Evolutionary conservation across 2,329 filamentous ascomycete genomes (phyloP).

Genomic region (Esteya vermicola): DNA sequence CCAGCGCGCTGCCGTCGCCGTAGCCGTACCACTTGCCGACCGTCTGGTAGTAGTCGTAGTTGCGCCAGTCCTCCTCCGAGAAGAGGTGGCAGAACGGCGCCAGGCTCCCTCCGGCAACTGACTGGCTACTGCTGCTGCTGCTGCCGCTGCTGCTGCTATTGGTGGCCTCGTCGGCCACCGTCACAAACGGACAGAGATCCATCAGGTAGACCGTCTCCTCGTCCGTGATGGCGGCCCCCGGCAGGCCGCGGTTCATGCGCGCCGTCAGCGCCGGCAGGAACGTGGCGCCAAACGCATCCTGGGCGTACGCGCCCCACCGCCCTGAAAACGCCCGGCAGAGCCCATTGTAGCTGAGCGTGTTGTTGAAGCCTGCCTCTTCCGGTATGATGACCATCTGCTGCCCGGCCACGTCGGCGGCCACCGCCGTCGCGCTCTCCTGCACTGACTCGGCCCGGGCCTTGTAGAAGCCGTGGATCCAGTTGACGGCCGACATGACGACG

Average conservation of each 20-base stretch:
- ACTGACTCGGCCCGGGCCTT: slow-evolving; percentile 26
- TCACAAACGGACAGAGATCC: slow-evolving; percentile 80
- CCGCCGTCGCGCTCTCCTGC: slow-evolving; percentile 20
- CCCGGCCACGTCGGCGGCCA: not conserved
- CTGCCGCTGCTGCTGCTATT: slow-evolving; percentile 24
- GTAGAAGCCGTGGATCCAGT: slow-evolving; percentile 66
- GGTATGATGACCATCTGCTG: slow-evolving; percentile 48
- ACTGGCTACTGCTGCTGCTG: not conserved
- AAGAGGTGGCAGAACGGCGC: slow-evolving; percentile 70
- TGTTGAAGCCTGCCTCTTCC: slow-evolving; percentile 55
- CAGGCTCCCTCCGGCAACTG: slow-evolving; percentile 16
- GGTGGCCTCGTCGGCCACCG: slow-evolving; percentile 45
- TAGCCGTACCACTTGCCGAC: slow-evolving; percentile 79
- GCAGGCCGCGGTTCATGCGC: slow-evolving; percentile 55
- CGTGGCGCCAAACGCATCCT: slow-evolving; percentile 41
- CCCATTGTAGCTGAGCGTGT: slow-evolving; percentile 59
- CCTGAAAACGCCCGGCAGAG: slow-evolving; percentile 58
- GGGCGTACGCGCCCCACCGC: slow-evolving; percentile 31
- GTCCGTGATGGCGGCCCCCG: slow-evolving; percentile 49
- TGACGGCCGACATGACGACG: slow-evolving; percentile 45
- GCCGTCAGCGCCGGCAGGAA: slow-evolving; percentile 56
- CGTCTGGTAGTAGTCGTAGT: slow-evolving; percentile 69
- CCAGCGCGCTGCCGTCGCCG: slow-evolving; percentile 61
- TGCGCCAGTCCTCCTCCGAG: slow-evolving; percentile 54
- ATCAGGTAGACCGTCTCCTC: slow-evolving; percentile 59